Base-by-base conservation (phyloP, 495 filamentous ascomycete genomes). In the Xylaria longipes region DNA sequence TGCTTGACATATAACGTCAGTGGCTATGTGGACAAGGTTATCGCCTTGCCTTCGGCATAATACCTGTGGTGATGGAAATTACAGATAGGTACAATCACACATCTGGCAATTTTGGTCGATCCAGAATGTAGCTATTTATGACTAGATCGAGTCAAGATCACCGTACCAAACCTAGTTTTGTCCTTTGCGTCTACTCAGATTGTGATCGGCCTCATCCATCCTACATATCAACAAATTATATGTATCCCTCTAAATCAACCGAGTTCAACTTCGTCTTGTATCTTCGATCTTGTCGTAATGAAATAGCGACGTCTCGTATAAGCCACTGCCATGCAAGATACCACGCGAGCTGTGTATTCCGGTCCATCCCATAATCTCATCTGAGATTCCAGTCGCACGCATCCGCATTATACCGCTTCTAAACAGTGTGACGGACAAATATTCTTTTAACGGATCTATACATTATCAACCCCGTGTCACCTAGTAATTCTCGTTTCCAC, bases 41-140 rank as follows among this genome's bases (percentile, higher is more conserved):
- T 77, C n/a, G 69, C 75, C 71, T 74, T 60, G 68, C 72, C 73
- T 74, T 71, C 61, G 73, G 70, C 73, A 73, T 77, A 78, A 78
- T 78, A 70, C 45, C 45, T 71, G 71, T 75, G 52, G 72, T 71
- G 73, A 73, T 71, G 71, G 65, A 77, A 66, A 52, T 71, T 71
- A 48, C 69, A 71, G 71, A 77, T 75, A 78, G 71, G 75, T 76
- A 75, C 58, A 70, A 69, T 68, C 71, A 35, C 69, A 75, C 71
- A 73, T 77, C 62, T 73, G 77, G 65, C 71, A 74, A 75, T 78
- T 78, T 78, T 78, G 77, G 75, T 70, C 68, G 75, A 73, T 72
- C 57, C 60, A 71, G 73, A 74, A 75, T 77, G 73, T 77, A 78
- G 63, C 52, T 71, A 67, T 31, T 61, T 67, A 46, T 61, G 37